Base-by-base conservation (phyloP, 2,329 filamentous ascomycete genomes). In the Paraphoma sp. region DNA sequence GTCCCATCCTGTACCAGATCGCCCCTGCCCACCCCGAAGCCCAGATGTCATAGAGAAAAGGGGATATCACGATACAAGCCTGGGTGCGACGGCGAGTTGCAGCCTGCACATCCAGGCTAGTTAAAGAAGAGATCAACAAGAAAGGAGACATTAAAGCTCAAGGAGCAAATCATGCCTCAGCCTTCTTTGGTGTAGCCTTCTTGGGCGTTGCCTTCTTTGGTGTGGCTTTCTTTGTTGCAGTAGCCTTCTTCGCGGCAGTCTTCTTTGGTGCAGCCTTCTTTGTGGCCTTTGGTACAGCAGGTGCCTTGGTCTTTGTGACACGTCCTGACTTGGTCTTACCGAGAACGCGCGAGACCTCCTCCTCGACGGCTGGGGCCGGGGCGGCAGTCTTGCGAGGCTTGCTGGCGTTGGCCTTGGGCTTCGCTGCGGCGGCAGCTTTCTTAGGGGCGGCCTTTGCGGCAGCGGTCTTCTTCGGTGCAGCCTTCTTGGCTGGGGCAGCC, bases 291-390 rank as follows among this genome's bases (percentile, higher is more conserved):
- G 68, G 48, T 45, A 60, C 60, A n/a, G 64, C 65, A 58, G 74
- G 82, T 54, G 82, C 79, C 38, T 83, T 80, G 23, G 84, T 82
- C 87, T 95, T 96, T 69, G 89, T 87, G 69, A 96, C 89, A 67
- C 92, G 89, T 47, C 92, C 92, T 51, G 91, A 89, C 86, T 95
- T 95, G 77, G 92, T 93, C 86, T 91, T 93, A 76, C 85, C 86
- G 50, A 93, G 80, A 47, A 89, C 83, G 71, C 88, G 87, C 18
- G 80, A 72, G 61, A 87, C 83, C 79, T 89, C 88, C 66, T 92
- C 88, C 54, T 88, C 84, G 48, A 89, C 82, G 63, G 88, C 88
- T 55, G 87, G 86, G 14, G 86, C 87, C 36, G 65, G 45, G 3
- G 60, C 78, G 29, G 81, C 76, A 41, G 82, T 78, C 69, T 84